Evolutionary conservation across 306 rosid genomes (phyloP).

Genomic region (Cyclanthera cordifolia): DNA sequence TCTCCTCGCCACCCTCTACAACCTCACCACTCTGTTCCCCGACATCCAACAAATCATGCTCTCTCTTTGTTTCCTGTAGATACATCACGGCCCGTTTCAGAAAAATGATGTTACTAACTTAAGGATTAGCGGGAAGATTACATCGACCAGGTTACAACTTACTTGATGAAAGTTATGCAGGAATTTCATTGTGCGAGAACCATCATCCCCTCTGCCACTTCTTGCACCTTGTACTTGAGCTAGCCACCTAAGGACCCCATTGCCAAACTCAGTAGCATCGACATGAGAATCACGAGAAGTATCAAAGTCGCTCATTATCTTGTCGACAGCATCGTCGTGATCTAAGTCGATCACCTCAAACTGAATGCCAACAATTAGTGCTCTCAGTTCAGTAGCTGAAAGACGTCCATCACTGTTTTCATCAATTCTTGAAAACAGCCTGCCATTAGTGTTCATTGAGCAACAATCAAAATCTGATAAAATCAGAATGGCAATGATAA

Average conservation of each 20-base stretch:
- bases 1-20: constrained; percentile 26
- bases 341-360: constrained; percentile 60
- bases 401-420: constrained; percentile 30
- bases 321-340: constrained; percentile 42
- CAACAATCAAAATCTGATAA: constrained; percentile 6
- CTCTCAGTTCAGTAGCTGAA: constrained; percentile 51
- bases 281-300: constrained; percentile 30
- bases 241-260: constrained; percentile 58
- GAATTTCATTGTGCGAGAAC: constrained; percentile 31
- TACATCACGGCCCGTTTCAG: constrained; percentile 5
- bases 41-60: constrained; percentile 49
- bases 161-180: constrained; percentile 42
- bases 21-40: constrained; percentile 38
- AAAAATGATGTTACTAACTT: no score
- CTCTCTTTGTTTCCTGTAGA: constrained; percentile 58
- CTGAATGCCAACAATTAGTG: constrained; percentile 58
- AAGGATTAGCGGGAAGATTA: not conserved
- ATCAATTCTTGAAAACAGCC: constrained; percentile 54
- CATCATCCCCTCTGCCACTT: constrained; percentile 33
- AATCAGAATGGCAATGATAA: not conserved
- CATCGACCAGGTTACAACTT: constrained; percentile 13
- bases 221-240: constrained; percentile 23
- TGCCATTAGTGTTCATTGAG: constrained; percentile 20
- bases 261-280: constrained; percentile 34
- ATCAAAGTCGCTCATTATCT: constrained; percentile 52